Conservation (phyloP, 768 basidiomycete genomes). For the Kwoniella shandongensis region DNA sequence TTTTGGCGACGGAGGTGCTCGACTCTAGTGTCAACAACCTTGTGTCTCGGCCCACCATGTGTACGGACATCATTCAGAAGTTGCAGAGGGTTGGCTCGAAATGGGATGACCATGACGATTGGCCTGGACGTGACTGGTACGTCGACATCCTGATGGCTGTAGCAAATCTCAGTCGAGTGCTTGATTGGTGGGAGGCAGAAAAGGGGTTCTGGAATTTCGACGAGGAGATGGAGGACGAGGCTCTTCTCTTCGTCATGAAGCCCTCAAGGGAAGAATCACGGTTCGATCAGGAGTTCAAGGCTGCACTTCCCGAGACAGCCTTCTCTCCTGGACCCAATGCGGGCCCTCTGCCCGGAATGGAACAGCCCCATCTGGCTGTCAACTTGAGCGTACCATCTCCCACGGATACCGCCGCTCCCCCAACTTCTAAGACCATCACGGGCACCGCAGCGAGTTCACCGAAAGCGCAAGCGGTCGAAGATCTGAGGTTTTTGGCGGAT, state of each 20-base stretch:
- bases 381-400: constrained; percentile 34
- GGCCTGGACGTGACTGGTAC: constrained; percentile 98
- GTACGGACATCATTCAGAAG: constrained; percentile 81
- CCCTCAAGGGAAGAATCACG: constrained; percentile 64
- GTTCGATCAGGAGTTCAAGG: constrained; percentile 38
- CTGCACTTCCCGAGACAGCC: constrained; percentile 16
- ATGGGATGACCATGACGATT: constrained; percentile 98
- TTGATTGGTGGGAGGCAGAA: constrained; percentile 99
- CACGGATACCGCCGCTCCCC: constrained; percentile 8
- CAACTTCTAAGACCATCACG: constrained; percentile 12
- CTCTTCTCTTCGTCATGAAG: constrained; percentile 89
- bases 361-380: constrained; percentile 21
- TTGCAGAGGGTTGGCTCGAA: constrained; percentile 88
- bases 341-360: constrained; percentile 7
- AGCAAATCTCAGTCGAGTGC: constrained; percentile 90
- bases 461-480: constrained; percentile 81
- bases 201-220: constrained; percentile 99
- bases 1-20: constrained; percentile 85
- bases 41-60: constrained; percentile 78
- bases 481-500: constrained; percentile 84
- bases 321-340: constrained; percentile 11
- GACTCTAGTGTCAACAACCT: constrained; percentile 87
- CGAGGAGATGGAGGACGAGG: constrained; percentile 75
- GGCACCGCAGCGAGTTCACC: constrained; percentile 16
- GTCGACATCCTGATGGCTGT: constrained; percentile 93